These are phyloP conservation scores for Rossbeevera mucosa DNA, from an alignment of 768 basidiomycete species.

Conservation along the genomic window DNA sequence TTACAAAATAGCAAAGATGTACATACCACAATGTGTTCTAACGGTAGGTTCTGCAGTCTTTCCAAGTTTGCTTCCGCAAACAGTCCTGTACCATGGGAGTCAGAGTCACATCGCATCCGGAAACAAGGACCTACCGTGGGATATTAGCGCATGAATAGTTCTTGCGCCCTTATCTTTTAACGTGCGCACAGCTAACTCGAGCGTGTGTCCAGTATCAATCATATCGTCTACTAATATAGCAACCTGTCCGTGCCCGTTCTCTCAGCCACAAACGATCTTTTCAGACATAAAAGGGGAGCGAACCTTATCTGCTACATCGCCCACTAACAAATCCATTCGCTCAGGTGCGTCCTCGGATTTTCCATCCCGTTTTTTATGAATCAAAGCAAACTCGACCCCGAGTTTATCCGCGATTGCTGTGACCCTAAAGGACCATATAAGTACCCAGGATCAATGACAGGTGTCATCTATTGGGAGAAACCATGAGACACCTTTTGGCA, in stretches of 20 bases:
- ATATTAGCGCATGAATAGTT: slow-evolving; percentile 81
- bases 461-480: neutral
- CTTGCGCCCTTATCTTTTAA: slow-evolving; percentile 87
- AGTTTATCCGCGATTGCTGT: slow-evolving; percentile 95
- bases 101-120: slow-evolving; percentile 6
- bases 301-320: slow-evolving; percentile 88
- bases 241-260: slow-evolving; percentile 41
- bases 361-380: slow-evolving; percentile 84
- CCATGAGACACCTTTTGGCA: slow-evolving; percentile 84
- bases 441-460: neutral
- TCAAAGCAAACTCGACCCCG: slow-evolving; percentile 90
- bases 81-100: slow-evolving; percentile 47
- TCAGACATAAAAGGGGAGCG: neutral
- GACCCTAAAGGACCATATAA: slow-evolving; percentile 50
- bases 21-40: slow-evolving; percentile 82
- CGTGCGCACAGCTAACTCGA: slow-evolving; percentile 79
- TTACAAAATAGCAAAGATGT: neutral
- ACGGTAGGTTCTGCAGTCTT: slow-evolving; percentile 62
- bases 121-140: slow-evolving; percentile 63
- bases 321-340: slow-evolving; percentile 90
- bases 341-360: slow-evolving; percentile 63
- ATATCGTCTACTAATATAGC: slow-evolving; percentile 98
- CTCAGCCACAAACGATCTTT: slow-evolving; percentile 4
- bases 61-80: slow-evolving; percentile 73
- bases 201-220: slow-evolving; percentile 94